Evolutionary conservation across 257 asterid species (phyloP).

Genomic region (Nicotiana noctiflora): DNA sequence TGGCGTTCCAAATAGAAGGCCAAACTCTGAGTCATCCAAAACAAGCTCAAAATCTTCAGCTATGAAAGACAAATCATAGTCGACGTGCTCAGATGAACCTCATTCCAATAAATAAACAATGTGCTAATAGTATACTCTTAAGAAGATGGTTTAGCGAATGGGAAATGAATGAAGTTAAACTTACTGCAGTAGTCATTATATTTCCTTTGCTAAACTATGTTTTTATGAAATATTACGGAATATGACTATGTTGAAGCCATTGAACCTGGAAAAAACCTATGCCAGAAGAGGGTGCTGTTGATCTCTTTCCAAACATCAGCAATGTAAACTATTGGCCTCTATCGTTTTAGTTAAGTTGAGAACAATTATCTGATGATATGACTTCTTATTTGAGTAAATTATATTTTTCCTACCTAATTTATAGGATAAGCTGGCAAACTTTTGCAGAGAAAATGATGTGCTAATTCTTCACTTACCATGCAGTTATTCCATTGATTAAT

Average conservation of each 20-base stretch:
- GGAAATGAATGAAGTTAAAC: slow-evolving; percentile 3
- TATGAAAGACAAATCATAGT: background rate
- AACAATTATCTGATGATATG: background rate
- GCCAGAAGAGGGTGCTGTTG: background rate
- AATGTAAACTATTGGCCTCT: background rate
- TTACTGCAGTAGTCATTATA: background rate
- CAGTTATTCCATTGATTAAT: background rate
- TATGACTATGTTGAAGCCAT: background rate
- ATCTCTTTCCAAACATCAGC: background rate
- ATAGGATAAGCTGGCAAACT: background rate
- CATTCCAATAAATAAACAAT: background rate
- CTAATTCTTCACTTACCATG: background rate
- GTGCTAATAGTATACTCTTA: background rate
- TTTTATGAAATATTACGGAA: background rate
- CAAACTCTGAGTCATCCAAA: slow-evolving; percentile 29
- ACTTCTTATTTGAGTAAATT: background rate
- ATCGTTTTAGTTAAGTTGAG: background rate
- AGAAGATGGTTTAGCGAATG: slow-evolving; percentile 1
- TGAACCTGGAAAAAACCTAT: background rate
- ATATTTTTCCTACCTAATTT: background rate
- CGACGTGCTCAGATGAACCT: background rate
- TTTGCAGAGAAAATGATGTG: background rate
- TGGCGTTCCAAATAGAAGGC: slow-evolving; percentile 30
- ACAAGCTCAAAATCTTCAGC: slow-evolving; percentile 20
- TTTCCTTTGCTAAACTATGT: slow-evolving; percentile 6